Conservation (phyloP, 257 asterid genomes). For the Gardenia jasminoides region DNA sequence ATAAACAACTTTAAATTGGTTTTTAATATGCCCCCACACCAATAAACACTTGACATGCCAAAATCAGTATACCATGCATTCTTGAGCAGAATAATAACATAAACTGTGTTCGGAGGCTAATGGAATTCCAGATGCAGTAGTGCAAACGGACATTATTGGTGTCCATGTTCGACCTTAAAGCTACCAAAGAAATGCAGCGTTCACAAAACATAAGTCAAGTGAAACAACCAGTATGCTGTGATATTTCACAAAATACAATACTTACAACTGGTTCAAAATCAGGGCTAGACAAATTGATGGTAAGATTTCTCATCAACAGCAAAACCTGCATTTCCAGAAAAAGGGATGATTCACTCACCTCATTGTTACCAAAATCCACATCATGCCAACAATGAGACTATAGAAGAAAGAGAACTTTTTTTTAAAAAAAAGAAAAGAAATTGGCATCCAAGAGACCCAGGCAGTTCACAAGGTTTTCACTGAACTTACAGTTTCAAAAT, state of each 20-base stretch:
- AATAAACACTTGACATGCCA: neutral
- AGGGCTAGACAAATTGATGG: conserved; percentile 79
- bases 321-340: conserved; percentile 64
- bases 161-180: neutral
- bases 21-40: neutral
- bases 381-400: neutral
- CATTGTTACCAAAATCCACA: neutral
- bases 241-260: conserved; percentile 17
- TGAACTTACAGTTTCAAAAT: conserved; percentile 81
- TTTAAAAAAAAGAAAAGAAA: neutral
- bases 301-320: conserved; percentile 84
- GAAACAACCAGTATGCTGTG: neutral
- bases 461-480: conserved; percentile 5
- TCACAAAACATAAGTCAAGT: neutral
- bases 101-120: neutral
- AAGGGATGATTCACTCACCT: neutral
- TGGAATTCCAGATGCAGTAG: neutral
- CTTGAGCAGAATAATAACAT: neutral
- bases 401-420: neutral
- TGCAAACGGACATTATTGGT: neutral
- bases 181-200: neutral
- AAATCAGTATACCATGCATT: neutral
- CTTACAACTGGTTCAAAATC: conserved; percentile 85
- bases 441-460: neutral
- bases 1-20: neutral